Conservation (phyloP, 1,284 basidiomycete genomes). For the Ustilago sp. region DNA sequence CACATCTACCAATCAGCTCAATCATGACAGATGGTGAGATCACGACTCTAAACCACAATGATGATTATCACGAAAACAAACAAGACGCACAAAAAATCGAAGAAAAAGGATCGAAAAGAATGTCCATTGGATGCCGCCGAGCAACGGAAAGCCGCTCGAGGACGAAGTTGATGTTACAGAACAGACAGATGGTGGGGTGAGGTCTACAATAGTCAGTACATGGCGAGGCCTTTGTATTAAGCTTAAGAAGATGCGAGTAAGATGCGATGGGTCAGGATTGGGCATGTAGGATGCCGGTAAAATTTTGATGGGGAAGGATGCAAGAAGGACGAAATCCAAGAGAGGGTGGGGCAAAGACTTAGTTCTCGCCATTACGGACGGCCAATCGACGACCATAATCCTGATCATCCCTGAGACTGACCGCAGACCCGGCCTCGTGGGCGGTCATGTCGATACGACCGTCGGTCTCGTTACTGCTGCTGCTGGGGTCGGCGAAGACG, state of each 20-base stretch:
- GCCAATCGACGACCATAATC: conserved; percentile 57
- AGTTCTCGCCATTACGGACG: conserved; percentile 40
- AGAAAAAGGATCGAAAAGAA: background rate
- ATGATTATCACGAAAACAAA: background rate
- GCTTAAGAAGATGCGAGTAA: background rate
- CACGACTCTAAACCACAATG: background rate
- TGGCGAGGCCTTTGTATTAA: background rate
- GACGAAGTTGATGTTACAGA: conserved; percentile 2
- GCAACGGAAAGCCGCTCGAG: background rate
- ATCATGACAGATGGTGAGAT: background rate
- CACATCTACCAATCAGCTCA: background rate
- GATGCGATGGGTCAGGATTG: background rate
- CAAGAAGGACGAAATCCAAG: conserved; percentile 1
- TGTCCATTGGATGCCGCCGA: background rate
- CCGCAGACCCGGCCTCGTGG: conserved; percentile 40
- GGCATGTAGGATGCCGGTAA: background rate
- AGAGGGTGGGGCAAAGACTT: conserved; percentile 13
- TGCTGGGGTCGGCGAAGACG: conserved; percentile 56
- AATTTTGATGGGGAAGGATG: background rate
- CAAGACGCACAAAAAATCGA: background rate
- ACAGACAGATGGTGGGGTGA: background rate
- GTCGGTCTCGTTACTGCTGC: conserved; percentile 55
- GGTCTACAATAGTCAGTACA: background rate
- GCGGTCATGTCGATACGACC: conserved; percentile 50
- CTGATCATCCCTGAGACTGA: conserved; percentile 56